Evolutionary conservation across 2,329 filamentous ascomycete genomes (phyloP), one percentile per base, ranked within the genome.

Genomic region (Fusarium sp.): DNA sequence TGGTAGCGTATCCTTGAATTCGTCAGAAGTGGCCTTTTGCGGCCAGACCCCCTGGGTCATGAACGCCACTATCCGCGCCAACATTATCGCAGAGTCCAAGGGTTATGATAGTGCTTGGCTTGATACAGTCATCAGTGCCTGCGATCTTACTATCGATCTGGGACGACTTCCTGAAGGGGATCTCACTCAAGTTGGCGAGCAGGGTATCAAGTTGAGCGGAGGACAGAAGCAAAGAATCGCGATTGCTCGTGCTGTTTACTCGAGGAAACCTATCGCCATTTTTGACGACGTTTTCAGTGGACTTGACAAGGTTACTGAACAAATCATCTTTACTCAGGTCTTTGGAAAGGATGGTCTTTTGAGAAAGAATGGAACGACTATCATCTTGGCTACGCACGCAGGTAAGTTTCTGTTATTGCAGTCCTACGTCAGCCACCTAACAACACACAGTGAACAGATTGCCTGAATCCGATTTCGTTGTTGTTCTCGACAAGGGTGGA

Each of bases 261-360:
- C 77, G 1, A 69, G 73, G 11, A 78, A 77, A 8, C 71, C 67
- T 1, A 64, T 81, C 0, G 72, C 79, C 5, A 73, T 82, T 6
- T 76, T 82, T 33, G 80, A 82, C 18, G 80, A 82, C 33, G 76
- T 80, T 2, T 77, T 82, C 7, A 81, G 79, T 23, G 80, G 80
- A 0, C 69, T 83, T 3, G 81, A 83, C 52, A 76, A 78, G 13
- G 74, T 79, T 4, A 84, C 82, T 0, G 80, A 82, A 38, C 75
- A 80, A 23, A 73, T 76, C 8, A 80, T 83, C 2, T 83, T 83
- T 58, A 69, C 69, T 0, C 76, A 74, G 0, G 75, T 83, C 0
- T 81, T 84, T 50, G 77, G 79, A 5, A 65, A 54, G 6, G 63
- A 71, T 28, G 80, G 82, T 0, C 58, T 83, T 2, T 71, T 81